These are phyloP conservation scores for Tulasnella sp. DNA, from an alignment of 768 basidiomycete genomes.

Conservation along the genomic window DNA sequence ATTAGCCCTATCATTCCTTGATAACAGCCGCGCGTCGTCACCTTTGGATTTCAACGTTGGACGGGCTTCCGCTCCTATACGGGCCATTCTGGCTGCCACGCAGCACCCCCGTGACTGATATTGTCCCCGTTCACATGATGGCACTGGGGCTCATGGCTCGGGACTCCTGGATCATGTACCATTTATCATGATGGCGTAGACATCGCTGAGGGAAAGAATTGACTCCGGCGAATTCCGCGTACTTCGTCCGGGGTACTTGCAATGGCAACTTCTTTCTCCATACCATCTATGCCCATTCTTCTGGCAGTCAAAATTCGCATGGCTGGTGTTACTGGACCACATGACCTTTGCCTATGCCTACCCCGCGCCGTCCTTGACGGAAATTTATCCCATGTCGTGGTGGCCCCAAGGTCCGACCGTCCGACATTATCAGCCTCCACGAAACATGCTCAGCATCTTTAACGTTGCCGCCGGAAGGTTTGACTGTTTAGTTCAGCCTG, in stretches of 20 bases:
- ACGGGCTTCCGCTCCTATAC: background rate
- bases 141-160: background rate
- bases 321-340: background rate
- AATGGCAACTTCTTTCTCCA: conserved; percentile 1
- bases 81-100: background rate
- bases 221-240: conserved; percentile 2
- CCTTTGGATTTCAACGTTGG: background rate
- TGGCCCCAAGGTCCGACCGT: background rate
- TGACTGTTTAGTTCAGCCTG: background rate
- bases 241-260: conserved; percentile 1
- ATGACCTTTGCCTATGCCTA: background rate
- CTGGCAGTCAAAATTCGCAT: conserved; percentile 11
- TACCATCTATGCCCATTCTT: conserved; percentile 1
- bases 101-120: background rate
- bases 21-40: background rate
- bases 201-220: background rate
- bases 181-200: background rate
- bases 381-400: background rate
- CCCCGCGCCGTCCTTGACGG: background rate
- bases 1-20: background rate
- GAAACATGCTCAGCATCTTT: background rate
- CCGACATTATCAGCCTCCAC: background rate
- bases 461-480: conserved; percentile 13
- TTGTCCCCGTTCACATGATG: conserved; percentile 10
- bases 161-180: background rate